Conservation (phyloP, 2,329 filamentous ascomycete genomes). For the Coleophoma cylindrospora region DNA sequence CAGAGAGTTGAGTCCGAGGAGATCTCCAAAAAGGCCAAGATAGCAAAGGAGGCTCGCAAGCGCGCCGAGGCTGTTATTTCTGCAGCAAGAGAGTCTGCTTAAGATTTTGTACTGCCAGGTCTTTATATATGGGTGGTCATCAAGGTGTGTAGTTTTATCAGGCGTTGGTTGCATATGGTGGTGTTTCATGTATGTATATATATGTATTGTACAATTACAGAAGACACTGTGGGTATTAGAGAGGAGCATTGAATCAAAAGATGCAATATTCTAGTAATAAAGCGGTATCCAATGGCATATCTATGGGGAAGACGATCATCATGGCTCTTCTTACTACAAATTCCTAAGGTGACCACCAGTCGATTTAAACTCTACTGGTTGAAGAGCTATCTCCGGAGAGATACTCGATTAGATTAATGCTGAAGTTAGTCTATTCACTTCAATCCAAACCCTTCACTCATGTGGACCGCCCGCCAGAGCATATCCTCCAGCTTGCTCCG, state of each 20-base stretch:
- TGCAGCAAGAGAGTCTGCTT: slow-evolving; percentile 39
- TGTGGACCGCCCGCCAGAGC: slow-evolving; percentile 81
- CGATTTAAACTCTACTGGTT: too few relatives aligned
- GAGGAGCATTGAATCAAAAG: too few relatives aligned
- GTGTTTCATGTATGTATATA: neutral
- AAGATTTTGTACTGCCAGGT: neutral
- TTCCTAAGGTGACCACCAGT: too few relatives aligned
- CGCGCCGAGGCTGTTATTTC: slow-evolving; percentile 55
- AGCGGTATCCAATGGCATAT: too few relatives aligned
- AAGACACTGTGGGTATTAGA: too few relatives aligned
- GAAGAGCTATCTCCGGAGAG: too few relatives aligned
- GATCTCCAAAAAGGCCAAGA: slow-evolving; percentile 49
- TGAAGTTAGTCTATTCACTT: slow-evolving; percentile 43
- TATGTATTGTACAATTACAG: too few relatives aligned
- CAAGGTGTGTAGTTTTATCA: neutral
- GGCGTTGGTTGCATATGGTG: slow-evolving; percentile 15
- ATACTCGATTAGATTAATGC: too few relatives aligned
- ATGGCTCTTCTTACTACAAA: too few relatives aligned
- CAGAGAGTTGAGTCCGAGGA: slow-evolving; percentile 42
- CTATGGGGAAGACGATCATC: too few relatives aligned
- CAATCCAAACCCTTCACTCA: slow-evolving; percentile 89
- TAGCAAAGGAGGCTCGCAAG: slow-evolving; percentile 51
- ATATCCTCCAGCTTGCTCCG: slow-evolving; percentile 63
- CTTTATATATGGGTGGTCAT: neutral
- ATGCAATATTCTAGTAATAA: too few relatives aligned